phyloP scores from a whole-genome alignment of 768 basidiomycete species.

The Collybia nuda region DNA sequence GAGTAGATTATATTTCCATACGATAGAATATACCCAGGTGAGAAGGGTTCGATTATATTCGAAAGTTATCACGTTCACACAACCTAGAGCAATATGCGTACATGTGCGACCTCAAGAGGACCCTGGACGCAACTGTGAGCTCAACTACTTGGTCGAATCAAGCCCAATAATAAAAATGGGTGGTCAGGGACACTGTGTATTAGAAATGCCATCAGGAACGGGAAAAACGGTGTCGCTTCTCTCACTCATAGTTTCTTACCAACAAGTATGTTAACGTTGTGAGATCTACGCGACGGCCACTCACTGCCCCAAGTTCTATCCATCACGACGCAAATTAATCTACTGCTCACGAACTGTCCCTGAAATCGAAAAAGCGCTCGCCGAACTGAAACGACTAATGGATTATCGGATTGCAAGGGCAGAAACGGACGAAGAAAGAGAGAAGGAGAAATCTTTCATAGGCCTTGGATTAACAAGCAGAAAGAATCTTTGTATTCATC shows the following conservation, averaged over 20 bases:
- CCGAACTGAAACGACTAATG: constrained; percentile 93
- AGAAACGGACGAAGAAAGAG: constrained; percentile 70
- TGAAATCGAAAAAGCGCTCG: constrained; percentile 97
- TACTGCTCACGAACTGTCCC: constrained; percentile 99
- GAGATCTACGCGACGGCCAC: constrained; percentile 2
- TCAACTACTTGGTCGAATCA: neutral
- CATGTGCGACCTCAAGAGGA: constrained; percentile 97
- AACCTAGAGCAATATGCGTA: constrained; percentile 93
- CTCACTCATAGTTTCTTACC: constrained; percentile 95
- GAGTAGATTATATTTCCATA: constrained; percentile 88
- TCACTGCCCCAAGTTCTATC: constrained; percentile 70
- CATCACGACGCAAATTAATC: constrained; percentile 89
- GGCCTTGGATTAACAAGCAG: constrained; percentile 93
- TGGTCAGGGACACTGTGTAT: constrained; percentile 92
- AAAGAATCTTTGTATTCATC: constrained; percentile 95
- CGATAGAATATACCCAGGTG: constrained; percentile 94
- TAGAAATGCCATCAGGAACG: constrained; percentile 99
- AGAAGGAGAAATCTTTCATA: constrained; percentile 79
- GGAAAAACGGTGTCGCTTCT: constrained; percentile 97
- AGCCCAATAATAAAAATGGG: neutral
- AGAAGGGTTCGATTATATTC: constrained; percentile 16
- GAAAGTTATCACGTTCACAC: neutral
- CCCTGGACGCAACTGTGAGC: constrained; percentile 86
- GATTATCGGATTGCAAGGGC: constrained; percentile 76
- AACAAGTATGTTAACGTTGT: constrained; percentile 59